phyloP scores from a whole-genome alignment of 192 early-diverging fungal species.

The Coemansia sp. region DNA sequence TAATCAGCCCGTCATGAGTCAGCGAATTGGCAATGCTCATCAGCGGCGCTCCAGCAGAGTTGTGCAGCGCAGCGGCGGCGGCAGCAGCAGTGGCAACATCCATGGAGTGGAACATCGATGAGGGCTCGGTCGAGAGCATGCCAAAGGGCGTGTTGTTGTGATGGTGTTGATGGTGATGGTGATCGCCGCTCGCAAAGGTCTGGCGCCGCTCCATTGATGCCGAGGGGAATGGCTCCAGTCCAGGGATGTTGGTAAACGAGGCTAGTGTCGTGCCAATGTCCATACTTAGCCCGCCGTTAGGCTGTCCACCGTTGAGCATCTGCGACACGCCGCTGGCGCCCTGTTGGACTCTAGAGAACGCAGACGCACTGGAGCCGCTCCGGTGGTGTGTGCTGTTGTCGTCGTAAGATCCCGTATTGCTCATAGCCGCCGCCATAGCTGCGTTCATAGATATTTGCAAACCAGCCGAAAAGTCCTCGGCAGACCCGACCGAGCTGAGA shows the following conservation, averaged over 20 bases:
- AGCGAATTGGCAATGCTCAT: background rate
- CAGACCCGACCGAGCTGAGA: slow-evolving; percentile 9
- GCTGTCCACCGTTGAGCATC: slow-evolving; percentile 17
- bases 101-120: slow-evolving; percentile 11
- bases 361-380: slow-evolving; percentile 28
- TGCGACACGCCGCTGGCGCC: slow-evolving; percentile 25
- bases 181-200: slow-evolving; percentile 7
- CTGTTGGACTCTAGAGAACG: slow-evolving; percentile 39
- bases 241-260: slow-evolving; percentile 34
- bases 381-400: slow-evolving; percentile 15
- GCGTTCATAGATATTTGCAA: slow-evolving; percentile 52
- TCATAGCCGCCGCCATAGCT: slow-evolving; percentile 20
- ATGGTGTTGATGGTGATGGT: slow-evolving; percentile 1
- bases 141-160: slow-evolving; percentile 5
- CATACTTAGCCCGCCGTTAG: slow-evolving; percentile 21
- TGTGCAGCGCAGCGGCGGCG: background rate
- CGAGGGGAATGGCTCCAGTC: slow-evolving; percentile 34
- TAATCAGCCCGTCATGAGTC: background rate
- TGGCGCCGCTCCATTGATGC: slow-evolving; percentile 19
- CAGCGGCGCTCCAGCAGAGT: background rate
- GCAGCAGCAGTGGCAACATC: slow-evolving; percentile 1
- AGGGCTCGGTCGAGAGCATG: slow-evolving; percentile 21
- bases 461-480: slow-evolving; percentile 41
- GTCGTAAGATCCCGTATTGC: slow-evolving; percentile 19
- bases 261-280: slow-evolving; percentile 35